phyloP scores from a whole-genome alignment of 2,329 filamentous ascomycete species.

The Periglandula ipomoeae region DNA sequence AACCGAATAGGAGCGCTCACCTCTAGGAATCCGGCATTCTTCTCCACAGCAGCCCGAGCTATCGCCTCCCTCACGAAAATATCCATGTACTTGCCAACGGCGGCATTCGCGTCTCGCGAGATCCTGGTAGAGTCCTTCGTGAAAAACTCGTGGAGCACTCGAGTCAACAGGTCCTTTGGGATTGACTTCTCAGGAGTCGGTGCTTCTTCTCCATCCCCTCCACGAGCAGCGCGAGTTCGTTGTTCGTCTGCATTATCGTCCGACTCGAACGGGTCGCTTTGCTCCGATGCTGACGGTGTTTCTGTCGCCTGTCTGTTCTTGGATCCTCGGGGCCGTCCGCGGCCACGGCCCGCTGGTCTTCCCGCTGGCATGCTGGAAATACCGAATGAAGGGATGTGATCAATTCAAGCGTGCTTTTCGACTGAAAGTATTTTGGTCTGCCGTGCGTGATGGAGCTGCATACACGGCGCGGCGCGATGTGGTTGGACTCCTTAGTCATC shows the following conservation, averaged over 20 bases:
- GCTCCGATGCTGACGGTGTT: slow-evolving; percentile 16
- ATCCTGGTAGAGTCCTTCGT: slow-evolving; percentile 62
- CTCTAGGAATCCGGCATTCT: slow-evolving; percentile 63
- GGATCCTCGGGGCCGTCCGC: slow-evolving; percentile 26
- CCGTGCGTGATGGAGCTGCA: not conserved
- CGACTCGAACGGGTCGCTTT: slow-evolving; percentile 27
- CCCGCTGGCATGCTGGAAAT: slow-evolving; percentile 33
- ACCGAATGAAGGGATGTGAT: too few species aligned
- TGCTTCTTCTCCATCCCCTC: slow-evolving; percentile 21
- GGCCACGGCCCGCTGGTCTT: slow-evolving; percentile 22
- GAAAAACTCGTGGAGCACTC: slow-evolving; percentile 73
- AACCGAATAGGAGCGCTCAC: slow-evolving; percentile 34
- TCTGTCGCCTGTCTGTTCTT: slow-evolving; percentile 15
- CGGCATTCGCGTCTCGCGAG: slow-evolving; percentile 64
- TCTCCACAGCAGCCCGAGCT: slow-evolving; percentile 66
- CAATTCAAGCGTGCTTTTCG: not conserved
- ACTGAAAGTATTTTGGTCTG: too few species aligned
- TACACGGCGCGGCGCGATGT: not conserved
- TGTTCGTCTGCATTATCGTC: slow-evolving; percentile 22
- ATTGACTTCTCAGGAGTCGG: slow-evolving; percentile 41
- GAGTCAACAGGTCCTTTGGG: slow-evolving; percentile 64
- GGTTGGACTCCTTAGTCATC: slow-evolving; percentile 5
- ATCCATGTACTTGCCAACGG: slow-evolving; percentile 79
- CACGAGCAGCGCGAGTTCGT: slow-evolving; percentile 2
- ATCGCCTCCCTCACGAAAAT: slow-evolving; percentile 86